Percentiles rank a stretch among this genome's conserved stretches.
Conservation (phyloP, 1,284 basidiomycete genomes). For the Veloboletus limbatus region DNA sequence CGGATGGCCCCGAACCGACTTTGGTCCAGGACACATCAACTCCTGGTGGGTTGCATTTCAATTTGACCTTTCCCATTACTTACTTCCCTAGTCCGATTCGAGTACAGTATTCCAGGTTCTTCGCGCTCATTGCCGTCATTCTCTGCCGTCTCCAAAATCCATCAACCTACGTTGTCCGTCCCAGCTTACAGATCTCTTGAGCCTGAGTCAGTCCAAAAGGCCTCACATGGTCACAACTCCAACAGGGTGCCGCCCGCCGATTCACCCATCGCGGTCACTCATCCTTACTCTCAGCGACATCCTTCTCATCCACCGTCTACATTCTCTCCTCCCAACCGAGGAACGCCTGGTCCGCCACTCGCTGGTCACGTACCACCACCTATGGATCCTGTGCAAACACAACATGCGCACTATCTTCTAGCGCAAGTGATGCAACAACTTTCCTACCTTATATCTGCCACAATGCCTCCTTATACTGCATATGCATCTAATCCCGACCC, state of each 20-base stretch:
- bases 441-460: slow-evolving; percentile 30
- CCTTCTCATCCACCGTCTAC: slow-evolving; percentile 16
- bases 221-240: not conserved
- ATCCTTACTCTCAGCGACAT: slow-evolving; percentile 17
- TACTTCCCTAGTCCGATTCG: slow-evolving; percentile 14
- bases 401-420: slow-evolving; percentile 33
- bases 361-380: slow-evolving; percentile 16
- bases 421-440: slow-evolving; percentile 35
- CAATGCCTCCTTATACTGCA: slow-evolving; percentile 26
- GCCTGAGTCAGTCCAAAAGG: slow-evolving; percentile 4
- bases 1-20: slow-evolving; percentile 1
- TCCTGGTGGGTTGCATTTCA: slow-evolving; percentile 13
- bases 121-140: slow-evolving; percentile 9
- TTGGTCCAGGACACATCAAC: slow-evolving; percentile 5
- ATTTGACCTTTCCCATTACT: slow-evolving; percentile 3
- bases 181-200: slow-evolving; percentile 11
- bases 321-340: slow-evolving; percentile 15
- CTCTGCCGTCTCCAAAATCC: slow-evolving; percentile 11
- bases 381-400: slow-evolving; percentile 29
- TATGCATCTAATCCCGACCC: slow-evolving; percentile 19
- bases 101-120: slow-evolving; percentile 6
- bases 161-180: slow-evolving; percentile 1
- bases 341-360: slow-evolving; percentile 7
- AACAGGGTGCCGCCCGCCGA: slow-evolving; percentile 1
- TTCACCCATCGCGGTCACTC: not conserved